A percentile compares a stretch with the other conserved stretches of the same genome.
These are phyloP conservation scores for Naumovozyma castellii DNA, from an alignment of 805 yeast species.

Conservation along the genomic window DNA sequence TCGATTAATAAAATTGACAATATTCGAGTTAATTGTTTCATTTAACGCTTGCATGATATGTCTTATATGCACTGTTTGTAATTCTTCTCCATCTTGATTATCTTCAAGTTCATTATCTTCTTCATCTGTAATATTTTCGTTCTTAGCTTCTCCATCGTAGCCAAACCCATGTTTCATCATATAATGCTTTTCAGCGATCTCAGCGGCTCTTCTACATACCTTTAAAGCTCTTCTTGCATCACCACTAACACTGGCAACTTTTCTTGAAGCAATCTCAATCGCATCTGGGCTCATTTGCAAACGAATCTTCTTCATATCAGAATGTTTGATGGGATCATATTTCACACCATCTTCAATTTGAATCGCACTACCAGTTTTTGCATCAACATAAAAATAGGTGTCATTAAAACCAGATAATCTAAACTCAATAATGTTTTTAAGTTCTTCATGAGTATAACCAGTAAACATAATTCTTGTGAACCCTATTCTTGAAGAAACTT, in stretches of 20 bases:
- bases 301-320: constrained; percentile 24
- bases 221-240: constrained; percentile 91
- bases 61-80: constrained; percentile 51
- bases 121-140: constrained; percentile 8
- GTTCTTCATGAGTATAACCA: constrained; percentile 75
- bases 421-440: constrained; percentile 63
- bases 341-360: constrained; percentile 18
- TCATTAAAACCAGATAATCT: constrained; percentile 47
- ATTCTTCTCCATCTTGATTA: constrained; percentile 27
- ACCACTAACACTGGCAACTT: constrained; percentile 93
- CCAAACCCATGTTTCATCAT: constrained; percentile 30
- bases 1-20: constrained; percentile 45
- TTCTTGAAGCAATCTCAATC: constrained; percentile 82
- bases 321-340: constrained; percentile 3
- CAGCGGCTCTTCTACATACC: constrained; percentile 82
- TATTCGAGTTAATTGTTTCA: constrained; percentile 71
- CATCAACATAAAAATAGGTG: constrained; percentile 27
- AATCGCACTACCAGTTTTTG: constrained; percentile 32
- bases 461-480: constrained; percentile 76
- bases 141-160: constrained; percentile 16
- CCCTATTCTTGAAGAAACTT: constrained; percentile 86
- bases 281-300: constrained; percentile 54
- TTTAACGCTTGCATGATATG: constrained; percentile 74
- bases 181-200: constrained; percentile 65
- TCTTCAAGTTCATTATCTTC: constrained; percentile 7